Conservation (phyloP, 2,329 filamentous ascomycete genomes). For the Colletotrichum brevisporum region DNA sequence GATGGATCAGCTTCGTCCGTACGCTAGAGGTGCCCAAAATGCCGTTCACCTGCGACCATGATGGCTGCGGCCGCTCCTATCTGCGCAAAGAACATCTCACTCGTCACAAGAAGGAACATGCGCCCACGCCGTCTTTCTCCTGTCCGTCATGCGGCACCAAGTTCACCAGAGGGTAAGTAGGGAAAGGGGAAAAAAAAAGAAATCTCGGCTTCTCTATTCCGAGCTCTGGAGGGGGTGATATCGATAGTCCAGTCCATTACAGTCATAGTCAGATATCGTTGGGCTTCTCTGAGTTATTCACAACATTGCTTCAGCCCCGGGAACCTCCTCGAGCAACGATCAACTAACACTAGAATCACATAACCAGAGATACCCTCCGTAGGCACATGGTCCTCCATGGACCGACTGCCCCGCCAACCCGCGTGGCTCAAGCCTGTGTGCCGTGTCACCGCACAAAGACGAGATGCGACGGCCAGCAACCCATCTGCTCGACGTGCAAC, state of each 20-base stretch:
- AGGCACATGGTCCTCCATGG: conserved; percentile 37
- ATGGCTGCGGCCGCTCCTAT: conserved; percentile 38
- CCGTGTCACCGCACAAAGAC: conserved; percentile 36
- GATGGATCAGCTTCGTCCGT: conserved; percentile 23
- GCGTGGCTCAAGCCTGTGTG: conserved; percentile 34
- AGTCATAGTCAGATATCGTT: background rate
- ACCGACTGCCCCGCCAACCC: conserved; percentile 30
- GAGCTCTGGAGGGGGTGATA: background rate
- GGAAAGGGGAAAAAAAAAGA: background rate
- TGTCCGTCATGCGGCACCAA: conserved; percentile 30
- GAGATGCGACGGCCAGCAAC: conserved; percentile 34
- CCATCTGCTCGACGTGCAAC: conserved; percentile 25
- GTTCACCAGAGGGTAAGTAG: conserved; percentile 35
- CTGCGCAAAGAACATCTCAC: conserved; percentile 36
- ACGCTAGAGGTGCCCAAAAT: conserved; percentile 22
- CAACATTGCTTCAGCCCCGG: background rate
- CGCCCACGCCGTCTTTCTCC: conserved; percentile 14
- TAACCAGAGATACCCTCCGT: conserved; percentile 30
- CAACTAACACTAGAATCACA: conserved; percentile 8
- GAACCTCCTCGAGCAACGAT: background rate
- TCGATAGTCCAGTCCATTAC: background rate
- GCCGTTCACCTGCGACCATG: conserved; percentile 31
- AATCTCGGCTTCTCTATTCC: background rate
- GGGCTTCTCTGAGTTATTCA: background rate
- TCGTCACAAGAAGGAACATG: conserved; percentile 36